Base-by-base conservation (phyloP, 2,329 filamentous ascomycete species). In the Aspergillus alliaceus region DNA sequence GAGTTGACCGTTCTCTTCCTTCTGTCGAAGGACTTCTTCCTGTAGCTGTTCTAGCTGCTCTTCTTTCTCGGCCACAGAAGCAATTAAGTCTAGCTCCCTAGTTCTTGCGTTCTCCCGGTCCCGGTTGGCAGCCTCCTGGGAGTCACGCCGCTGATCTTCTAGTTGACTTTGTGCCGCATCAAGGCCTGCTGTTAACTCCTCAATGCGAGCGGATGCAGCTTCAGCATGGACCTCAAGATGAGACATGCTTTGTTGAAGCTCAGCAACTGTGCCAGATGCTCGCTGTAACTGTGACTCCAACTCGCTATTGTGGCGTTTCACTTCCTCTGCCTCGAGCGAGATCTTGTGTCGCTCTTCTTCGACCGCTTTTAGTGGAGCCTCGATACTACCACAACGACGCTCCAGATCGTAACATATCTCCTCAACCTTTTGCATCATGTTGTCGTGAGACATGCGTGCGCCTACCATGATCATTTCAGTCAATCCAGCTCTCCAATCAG, bases 331-430 rank as follows among this genome's bases (percentile, higher is more conserved):
- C 39, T 79, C 69, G 0, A 69, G 57, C 20, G 69, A 69, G 2
- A 79, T 56, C 9, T 64, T 61, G 8, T 69, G 58, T 3, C 77
- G 67, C 55, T 76, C 66, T 54, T 68, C 63, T 46, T 68, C 66
- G 6, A 64, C 81, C 15, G 72, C 69, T 4, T 76, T 75, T 12
- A 86, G 71, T 6, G 84, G 84, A 49, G 75, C 75, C 68, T 87
- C 84, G 2, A 82, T 75, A 31, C 77, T 77, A 32, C 80, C 76
- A 64, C 84, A 87, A 7, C 84, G 79, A 9, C 70, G 71, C 62
- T 87, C 84, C 1, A 87, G 72, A 55, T 85, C 82, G 24, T 78
- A 75, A 63, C 84, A 86, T 12, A 83, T 79, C 32, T 81, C 76
- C 15, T 79, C 75, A 15, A 86, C 78, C 20, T 80, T 75, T 9